Percentiles rank a stretch among this genome's conserved stretches.
phyloP scores from a whole-genome alignment of 768 basidiomycete species.

The Phaffia australis region DNA sequence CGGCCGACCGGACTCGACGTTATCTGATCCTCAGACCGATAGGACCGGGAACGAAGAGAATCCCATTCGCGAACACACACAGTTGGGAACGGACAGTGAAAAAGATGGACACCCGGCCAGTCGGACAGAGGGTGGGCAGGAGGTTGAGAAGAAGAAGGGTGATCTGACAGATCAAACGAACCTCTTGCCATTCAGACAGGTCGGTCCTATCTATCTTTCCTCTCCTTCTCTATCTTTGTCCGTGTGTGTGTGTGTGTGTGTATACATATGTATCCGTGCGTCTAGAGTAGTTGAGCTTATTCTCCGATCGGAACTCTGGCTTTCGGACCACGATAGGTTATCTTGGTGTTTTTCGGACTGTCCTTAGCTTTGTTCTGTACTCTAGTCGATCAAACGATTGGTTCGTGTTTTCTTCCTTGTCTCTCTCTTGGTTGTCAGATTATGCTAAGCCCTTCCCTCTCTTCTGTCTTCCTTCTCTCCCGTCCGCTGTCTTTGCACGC shows the following conservation, averaged over 20 bases:
- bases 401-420: constrained; percentile 28
- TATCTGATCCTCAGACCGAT: no score
- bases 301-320: neutral
- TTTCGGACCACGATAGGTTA: neutral
- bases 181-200: constrained; percentile 54
- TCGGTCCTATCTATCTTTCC: constrained; percentile 49
- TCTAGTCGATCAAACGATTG: constrained; percentile 56
- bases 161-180: constrained; percentile 64
- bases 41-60: no score
- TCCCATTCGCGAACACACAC: no score
- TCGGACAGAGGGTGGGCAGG: no score
- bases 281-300: neutral
- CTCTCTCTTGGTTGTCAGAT: no score
- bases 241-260: neutral
- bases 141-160: constrained; percentile 27
- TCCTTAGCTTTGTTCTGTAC: constrained; percentile 54
- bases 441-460: neutral
- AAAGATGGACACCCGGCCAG: no score
- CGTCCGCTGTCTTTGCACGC: neutral
- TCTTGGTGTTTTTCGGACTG: constrained; percentile 33
- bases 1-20: no score
- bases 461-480: neutral
- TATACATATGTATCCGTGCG: neutral
- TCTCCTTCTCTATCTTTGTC: neutral
- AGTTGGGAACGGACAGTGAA: no score